Evolutionary conservation across 2,329 filamentous ascomycete genomes (phyloP), one percentile per base, ranked within the genome.

Genomic region (Verticillium nonalfalfae): DNA sequence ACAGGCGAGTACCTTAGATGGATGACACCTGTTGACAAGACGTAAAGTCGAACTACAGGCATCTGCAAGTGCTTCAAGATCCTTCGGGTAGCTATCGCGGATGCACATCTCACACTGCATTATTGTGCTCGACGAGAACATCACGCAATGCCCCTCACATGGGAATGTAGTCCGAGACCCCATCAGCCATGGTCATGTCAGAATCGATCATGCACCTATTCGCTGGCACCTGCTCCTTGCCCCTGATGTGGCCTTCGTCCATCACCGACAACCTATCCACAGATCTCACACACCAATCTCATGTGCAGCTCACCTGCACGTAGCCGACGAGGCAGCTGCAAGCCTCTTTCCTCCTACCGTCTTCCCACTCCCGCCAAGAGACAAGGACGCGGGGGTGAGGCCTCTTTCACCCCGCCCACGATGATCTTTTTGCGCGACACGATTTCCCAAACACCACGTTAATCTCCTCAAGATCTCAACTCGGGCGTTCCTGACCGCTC

Each of bases 251-350:
- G 45, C 45, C n/a, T 52, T 26, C 18, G 9, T 52, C 18, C 7
- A 52, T 18, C 45, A 3, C n/a, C n/a, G 11, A 11, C 3, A 21
- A 13, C 35, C 35, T 50, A 50, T n/a, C 40, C 40, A 50, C 40
- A 50, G 5, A 26, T 10, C 26, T 4, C 4, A 11, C 40, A 36
- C 57, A 33, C 57, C 57, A 58, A 58, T 58, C 57, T 50, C 26
- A 50, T 26, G 35, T 58, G 57, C 57, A 58, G 57, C n/a, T 58
- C 18, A 58, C 33, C 57, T 58, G 57, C 57, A 58, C 18, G 57
- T 18, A 40, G 14, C 35, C 38, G 57, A 21, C 10, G 45, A 9
- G 45, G 18, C 18, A 52, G 18, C 39, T 40, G 39, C n/a, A 52
- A 21, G 45, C 18, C 18, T 21, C 45, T 21, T 38, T 39, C 13